Base-by-base conservation (phyloP, 345 rosid species). In the Arabidopsis arenosa region DNA sequence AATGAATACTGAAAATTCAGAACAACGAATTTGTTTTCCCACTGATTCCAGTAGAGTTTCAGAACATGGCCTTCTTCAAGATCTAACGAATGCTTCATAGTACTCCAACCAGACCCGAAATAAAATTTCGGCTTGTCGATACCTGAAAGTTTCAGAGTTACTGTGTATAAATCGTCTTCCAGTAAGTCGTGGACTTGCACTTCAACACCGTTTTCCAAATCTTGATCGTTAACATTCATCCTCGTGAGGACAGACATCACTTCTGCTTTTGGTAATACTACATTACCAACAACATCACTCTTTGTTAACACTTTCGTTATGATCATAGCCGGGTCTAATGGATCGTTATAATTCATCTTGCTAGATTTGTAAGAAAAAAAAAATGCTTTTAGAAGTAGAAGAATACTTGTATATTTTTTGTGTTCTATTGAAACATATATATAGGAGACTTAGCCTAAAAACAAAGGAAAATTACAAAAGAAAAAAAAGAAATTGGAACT, bases 71-170 rank as follows among this genome's bases (percentile, higher is more conserved):
- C 74, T 43, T 56, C 44, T 30, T 11, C 2, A 1, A 69, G 55
- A 30, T 44, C 63, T 17, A 69, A 18, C 0, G 74, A 69, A 56
- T 56, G 30, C 3, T 69, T 69, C 18, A 56, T 69, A 11, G n/a
- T 30, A 56, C 18, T 56, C 74, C 74, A 69, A 43, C 74, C 35
- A 53, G 35, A 0, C 5, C 65, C 35, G 4, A 70, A 57, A 18
- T 18, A 33, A 43, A 15, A 70, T 17, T 8, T 54, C n/a, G 14
- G 1, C 1, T 33, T 45, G 1, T 44, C 44, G 18, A 13, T 6
- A 70, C 65, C 44, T 40, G 14, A 41, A 11, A 4, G 12, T 32
- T 4, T 69, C 6, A 57, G 23, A 0, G 63, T 44, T 7, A 70
- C 65, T 9, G 2, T 44, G 65, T 70, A 57, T 5, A 15, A 3